Evolutionary conservation across 108 stramenopile genomes (phyloP).

Genomic region (Mediolabrus comicus): DNA sequence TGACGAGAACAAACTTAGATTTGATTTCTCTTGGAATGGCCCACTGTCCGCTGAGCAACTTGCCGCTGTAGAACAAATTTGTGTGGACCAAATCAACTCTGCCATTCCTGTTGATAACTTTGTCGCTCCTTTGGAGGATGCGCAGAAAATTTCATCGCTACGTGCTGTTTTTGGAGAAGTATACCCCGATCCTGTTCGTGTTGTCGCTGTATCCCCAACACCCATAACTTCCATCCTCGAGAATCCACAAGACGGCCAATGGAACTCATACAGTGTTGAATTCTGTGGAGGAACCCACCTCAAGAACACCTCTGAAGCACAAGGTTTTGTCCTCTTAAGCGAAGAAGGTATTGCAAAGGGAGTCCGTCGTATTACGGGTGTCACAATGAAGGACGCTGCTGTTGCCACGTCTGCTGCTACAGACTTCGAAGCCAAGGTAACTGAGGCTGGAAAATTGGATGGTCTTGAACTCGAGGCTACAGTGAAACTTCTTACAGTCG

Average conservation of each 20-base stretch:
- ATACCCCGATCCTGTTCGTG: constrained; percentile 99
- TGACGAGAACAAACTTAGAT: constrained; percentile 94
- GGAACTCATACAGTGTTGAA: constrained; percentile 94
- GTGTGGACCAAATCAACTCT: constrained; percentile 55
- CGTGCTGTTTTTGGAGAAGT: constrained; percentile 99
- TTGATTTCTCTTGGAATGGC: constrained; percentile 95
- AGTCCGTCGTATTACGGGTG: constrained; percentile 93
- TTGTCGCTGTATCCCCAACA: constrained; percentile 86
- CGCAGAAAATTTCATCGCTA: constrained; percentile 86
- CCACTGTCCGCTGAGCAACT: constrained; percentile 81
- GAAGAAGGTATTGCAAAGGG: constrained; percentile 99
- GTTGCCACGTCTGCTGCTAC: constrained; percentile 75
- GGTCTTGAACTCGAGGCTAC: constrained; percentile 72
- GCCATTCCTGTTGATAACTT: constrained; percentile 78
- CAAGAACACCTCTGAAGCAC: constrained; percentile 93
- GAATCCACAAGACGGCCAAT: constrained; percentile 86
- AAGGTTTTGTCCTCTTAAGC: constrained; percentile 88
- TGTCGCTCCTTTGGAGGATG: constrained; percentile 83
- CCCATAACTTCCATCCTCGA: constrained; percentile 79
- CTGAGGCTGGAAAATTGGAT: constrained; percentile 63
- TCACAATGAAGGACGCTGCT: constrained; percentile 87
- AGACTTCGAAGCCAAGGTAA: constrained; percentile 67
- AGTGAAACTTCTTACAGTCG: constrained; percentile 69
- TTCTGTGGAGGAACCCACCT: constrained; percentile 99
- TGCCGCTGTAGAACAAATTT: constrained; percentile 70